A percentile compares a stretch with the other conserved stretches of the same genome.
Conservation (phyloP, 441 rosid genomes). For the Gossypium lobatum region DNA sequence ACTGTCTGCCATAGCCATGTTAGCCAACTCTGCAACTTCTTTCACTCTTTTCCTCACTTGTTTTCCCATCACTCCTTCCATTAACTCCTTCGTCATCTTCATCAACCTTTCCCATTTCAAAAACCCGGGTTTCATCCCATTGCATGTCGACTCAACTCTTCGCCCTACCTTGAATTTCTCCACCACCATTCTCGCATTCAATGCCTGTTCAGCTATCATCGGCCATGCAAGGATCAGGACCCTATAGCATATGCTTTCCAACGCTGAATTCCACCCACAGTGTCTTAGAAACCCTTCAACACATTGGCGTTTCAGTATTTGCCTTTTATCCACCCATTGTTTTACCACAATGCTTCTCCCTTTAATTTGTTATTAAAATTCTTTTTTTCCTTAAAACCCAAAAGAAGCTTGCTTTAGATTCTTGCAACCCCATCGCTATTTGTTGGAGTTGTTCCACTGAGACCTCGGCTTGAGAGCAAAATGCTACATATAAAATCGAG, state of each 20-base stretch:
- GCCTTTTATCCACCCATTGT: slow-evolving; percentile 68
- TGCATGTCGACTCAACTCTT: slow-evolving; percentile 24
- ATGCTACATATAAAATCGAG: slow-evolving; percentile 60
- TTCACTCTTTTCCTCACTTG: not conserved
- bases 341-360: slow-evolving; percentile 49
- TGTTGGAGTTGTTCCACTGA: slow-evolving; percentile 38
- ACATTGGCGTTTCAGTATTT: slow-evolving; percentile 45
- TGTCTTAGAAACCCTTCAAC: slow-evolving; percentile 57
- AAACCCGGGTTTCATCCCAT: not conserved
- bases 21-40: not conserved
- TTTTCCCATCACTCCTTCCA: not conserved
- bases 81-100: not conserved
- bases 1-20: not conserved
- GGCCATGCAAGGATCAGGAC: slow-evolving; percentile 77
- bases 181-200: slow-evolving; percentile 53
- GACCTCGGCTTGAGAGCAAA: slow-evolving; percentile 68
- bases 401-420: slow-evolving; percentile 46
- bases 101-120: not conserved
- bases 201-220: slow-evolving; percentile 64
- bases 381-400: slow-evolving; percentile 43
- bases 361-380: slow-evolving; percentile 22
- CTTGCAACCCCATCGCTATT: slow-evolving; percentile 47
- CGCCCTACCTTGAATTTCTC: slow-evolving; percentile 66
- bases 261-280: slow-evolving; percentile 29
- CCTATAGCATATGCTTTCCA: slow-evolving; percentile 48